A percentile compares a stretch with the other conserved stretches of the same genome.
These are phyloP conservation scores for Austroboletus sp. DNA, from an alignment of 1,284 basidiomycete species.

Conservation along the genomic window DNA sequence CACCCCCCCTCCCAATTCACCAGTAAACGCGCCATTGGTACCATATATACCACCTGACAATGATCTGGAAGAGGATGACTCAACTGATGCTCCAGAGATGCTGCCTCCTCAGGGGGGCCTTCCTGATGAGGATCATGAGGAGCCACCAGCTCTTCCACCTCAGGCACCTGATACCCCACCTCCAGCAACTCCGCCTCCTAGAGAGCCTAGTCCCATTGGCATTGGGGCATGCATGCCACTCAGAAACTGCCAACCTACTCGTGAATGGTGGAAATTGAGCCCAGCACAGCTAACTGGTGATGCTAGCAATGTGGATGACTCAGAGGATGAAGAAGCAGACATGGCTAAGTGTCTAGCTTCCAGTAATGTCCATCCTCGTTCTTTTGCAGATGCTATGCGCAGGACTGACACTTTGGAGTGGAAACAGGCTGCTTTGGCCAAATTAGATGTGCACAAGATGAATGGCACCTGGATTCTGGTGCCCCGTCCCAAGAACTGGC, in stretches of 20 bases:
- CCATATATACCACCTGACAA: no score
- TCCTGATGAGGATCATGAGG: neutral
- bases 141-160: neutral
- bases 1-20: no score
- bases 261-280: slow-evolving; percentile 3
- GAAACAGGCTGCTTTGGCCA: slow-evolving; percentile 10
- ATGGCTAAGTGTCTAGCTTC: neutral
- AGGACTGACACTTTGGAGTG: slow-evolving; percentile 10
- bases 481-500: neutral
- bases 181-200: neutral
- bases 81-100: no score
- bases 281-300: neutral
- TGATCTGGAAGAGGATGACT: no score
- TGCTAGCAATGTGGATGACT: neutral
- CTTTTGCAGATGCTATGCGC: neutral
- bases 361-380: neutral
- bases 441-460: slow-evolving; percentile 1
- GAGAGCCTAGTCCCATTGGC: neutral
- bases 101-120: no score
- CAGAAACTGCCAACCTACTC: neutral
- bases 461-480: slow-evolving; percentile 10
- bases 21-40: no score
- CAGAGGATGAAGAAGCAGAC: neutral
- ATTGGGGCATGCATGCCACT: neutral
- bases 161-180: no score